These are phyloP conservation scores for Pseudoperonospora humuli DNA, from an alignment of 352 stramenopile species.

Conservation along the genomic window DNA sequence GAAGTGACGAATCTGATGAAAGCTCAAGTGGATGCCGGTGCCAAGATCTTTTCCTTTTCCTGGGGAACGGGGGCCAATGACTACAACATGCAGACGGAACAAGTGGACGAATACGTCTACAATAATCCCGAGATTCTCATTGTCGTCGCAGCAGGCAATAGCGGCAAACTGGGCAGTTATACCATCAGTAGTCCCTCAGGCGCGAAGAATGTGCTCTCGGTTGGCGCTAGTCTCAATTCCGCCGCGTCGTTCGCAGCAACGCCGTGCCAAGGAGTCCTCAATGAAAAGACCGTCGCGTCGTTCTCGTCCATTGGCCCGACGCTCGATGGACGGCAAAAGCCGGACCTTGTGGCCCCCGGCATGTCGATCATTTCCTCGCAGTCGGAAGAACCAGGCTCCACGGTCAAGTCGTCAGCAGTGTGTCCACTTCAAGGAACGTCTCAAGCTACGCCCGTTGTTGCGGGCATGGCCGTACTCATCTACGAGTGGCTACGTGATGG, in stretches of 20 bases:
- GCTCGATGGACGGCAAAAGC: slow-evolving; percentile 64
- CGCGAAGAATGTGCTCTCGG: slow-evolving; percentile 82
- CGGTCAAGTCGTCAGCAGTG: slow-evolving; percentile 28
- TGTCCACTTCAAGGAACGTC: slow-evolving; percentile 66
- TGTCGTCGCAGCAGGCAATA: slow-evolving; percentile 79
- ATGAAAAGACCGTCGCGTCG: slow-evolving; percentile 54
- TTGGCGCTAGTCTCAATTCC: slow-evolving; percentile 64
- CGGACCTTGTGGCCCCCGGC: slow-evolving; percentile 66
- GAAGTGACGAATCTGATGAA: slow-evolving; percentile 47
- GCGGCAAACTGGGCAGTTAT: slow-evolving; percentile 46
- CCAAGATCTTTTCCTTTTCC: slow-evolving; percentile 64
- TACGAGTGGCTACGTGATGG: slow-evolving; percentile 85
- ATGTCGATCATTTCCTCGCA: slow-evolving; percentile 63
- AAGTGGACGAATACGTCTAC: slow-evolving; percentile 69
- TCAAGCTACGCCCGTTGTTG: slow-evolving; percentile 77
- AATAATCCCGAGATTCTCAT: slow-evolving; percentile 73
- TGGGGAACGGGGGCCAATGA: slow-evolving; percentile 57
- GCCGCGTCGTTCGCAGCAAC: slow-evolving; percentile 39
- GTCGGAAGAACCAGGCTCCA: slow-evolving; percentile 40
- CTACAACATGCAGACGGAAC: slow-evolving; percentile 48
- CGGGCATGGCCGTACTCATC: slow-evolving; percentile 71
- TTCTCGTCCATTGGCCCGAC: slow-evolving; percentile 71
- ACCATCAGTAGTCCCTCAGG: slow-evolving; percentile 60
- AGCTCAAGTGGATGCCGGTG: slow-evolving; percentile 42
- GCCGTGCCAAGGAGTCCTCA: slow-evolving; percentile 40